Evolutionary conservation across 1,139 yeast genomes (phyloP).

Genomic region (Fermentozyma sake): DNA sequence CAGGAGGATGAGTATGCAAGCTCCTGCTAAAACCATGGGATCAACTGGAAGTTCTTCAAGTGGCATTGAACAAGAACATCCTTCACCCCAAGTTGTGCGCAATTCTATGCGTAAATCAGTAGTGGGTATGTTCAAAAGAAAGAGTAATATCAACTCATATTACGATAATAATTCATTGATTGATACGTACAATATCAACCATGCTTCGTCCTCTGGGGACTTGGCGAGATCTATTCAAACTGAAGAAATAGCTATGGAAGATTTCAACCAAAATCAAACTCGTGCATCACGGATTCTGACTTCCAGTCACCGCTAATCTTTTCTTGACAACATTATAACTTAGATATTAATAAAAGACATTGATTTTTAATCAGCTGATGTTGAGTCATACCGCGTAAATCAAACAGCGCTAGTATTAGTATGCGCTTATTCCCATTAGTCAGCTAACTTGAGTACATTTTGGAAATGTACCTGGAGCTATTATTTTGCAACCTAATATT

Average conservation of each 20-base stretch:
- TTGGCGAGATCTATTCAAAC: conserved; percentile 24
- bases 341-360: too few relatives aligned
- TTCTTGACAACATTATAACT: too few relatives aligned
- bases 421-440: too few relatives aligned
- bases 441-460: too few relatives aligned
- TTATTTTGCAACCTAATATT: too few relatives aligned
- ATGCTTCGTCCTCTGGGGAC: conserved; percentile 6
- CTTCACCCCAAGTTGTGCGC: conserved; percentile 6
- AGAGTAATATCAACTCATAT: conserved; percentile 19
- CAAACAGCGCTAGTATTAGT: too few relatives aligned
- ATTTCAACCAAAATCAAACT: conserved; percentile 21
- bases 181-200: conserved; percentile 24
- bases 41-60: conserved; percentile 7
- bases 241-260: conserved; percentile 50
- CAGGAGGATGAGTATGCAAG: conserved; percentile 2
- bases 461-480: too few relatives aligned
- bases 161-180: conserved; percentile 29
- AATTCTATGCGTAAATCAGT: conserved; percentile 23
- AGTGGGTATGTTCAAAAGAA: conserved; percentile 24
- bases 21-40: conserved; percentile 1
- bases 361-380: too few relatives aligned
- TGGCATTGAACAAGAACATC: conserved; percentile 14
- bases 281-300: conserved; percentile 2
- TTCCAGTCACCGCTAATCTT: too few relatives aligned
- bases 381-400: too few relatives aligned